A percentile compares a stretch with the other conserved stretches of the same genome.
phyloP scores from a whole-genome alignment of 108 stramenopile genomes.

The Seminavis robusta region DNA sequence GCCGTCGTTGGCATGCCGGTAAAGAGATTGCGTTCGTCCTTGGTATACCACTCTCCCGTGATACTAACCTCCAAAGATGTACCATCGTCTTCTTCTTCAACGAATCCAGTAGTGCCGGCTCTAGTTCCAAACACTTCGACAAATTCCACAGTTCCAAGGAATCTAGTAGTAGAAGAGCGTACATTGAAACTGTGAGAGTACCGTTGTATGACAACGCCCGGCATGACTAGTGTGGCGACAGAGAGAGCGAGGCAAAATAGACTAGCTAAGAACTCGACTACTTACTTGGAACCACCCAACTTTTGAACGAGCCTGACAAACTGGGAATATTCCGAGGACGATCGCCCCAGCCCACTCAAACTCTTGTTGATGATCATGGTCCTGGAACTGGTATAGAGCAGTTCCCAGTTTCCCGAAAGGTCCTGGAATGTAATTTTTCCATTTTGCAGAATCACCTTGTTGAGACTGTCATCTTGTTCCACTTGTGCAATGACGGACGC shows the following conservation, averaged over 20 bases:
- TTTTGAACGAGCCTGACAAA: conserved; percentile 43
- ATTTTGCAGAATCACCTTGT: too few relatives aligned
- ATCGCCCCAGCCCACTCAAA: conserved; percentile 40
- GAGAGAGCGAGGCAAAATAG: background rate
- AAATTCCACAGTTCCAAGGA: background rate
- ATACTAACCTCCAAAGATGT: conserved; percentile 36
- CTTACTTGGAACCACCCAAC: conserved; percentile 38
- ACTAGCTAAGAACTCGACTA: conserved; percentile 16
- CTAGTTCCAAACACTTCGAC: conserved; percentile 1
- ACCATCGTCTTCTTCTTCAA: background rate
- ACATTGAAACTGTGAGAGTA: conserved; percentile 39
- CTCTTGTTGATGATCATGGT: conserved; percentile 64
- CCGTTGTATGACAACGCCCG: too few relatives aligned
- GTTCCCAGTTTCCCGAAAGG: conserved; percentile 48
- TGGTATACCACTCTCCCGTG: conserved; percentile 56
- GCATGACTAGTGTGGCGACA: too few relatives aligned
- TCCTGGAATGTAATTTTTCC: too few relatives aligned
- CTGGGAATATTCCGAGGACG: conserved; percentile 26
- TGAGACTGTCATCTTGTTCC: too few relatives aligned
- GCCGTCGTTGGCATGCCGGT: conserved; percentile 43
- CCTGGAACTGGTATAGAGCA: conserved; percentile 53
- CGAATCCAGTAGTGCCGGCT: too few relatives aligned
- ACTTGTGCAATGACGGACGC: too few relatives aligned
- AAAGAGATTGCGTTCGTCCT: conserved; percentile 33
- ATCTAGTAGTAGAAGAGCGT: conserved; percentile 11